A percentile compares a stretch with the other conserved stretches of the same genome.
These are phyloP conservation scores for Xylaria digitata DNA, from an alignment of 2,329 filamentous ascomycete genomes.

Conservation along the genomic window DNA sequence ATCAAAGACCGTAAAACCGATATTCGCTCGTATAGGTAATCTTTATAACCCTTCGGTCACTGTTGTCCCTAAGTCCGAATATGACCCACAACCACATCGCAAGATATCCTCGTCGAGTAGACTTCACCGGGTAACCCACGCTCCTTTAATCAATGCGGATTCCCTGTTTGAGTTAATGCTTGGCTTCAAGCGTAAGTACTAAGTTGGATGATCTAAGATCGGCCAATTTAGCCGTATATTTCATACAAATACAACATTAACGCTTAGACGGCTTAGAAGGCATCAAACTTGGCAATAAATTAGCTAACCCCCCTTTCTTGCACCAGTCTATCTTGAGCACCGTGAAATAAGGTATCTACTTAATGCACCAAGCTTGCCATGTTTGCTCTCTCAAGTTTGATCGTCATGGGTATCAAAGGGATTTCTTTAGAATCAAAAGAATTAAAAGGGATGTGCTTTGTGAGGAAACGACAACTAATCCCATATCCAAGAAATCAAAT, in stretches of 20 bases:
- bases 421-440: neutral
- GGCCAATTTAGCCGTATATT: neutral
- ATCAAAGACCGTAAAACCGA: no score
- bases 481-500: slow-evolving; percentile 41
- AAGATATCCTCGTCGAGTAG: no score
- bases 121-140: no score
- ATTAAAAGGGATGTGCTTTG: slow-evolving; percentile 47
- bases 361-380: no score
- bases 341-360: neutral
- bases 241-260: neutral
- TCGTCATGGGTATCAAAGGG: neutral
- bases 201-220: neutral
- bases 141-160: no score
- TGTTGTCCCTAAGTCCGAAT: no score
- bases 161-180: no score
- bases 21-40: no score
- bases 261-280: neutral
- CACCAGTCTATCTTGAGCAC: neutral
- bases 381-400: neutral
- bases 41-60: no score
- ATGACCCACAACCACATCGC: no score
- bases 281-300: neutral
- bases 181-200: neutral
- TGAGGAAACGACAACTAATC: slow-evolving; percentile 25
- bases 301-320: no score